These are phyloP conservation scores for Thelonectria rubi DNA, from an alignment of 2,329 filamentous ascomycete species.

Conservation along the genomic window DNA sequence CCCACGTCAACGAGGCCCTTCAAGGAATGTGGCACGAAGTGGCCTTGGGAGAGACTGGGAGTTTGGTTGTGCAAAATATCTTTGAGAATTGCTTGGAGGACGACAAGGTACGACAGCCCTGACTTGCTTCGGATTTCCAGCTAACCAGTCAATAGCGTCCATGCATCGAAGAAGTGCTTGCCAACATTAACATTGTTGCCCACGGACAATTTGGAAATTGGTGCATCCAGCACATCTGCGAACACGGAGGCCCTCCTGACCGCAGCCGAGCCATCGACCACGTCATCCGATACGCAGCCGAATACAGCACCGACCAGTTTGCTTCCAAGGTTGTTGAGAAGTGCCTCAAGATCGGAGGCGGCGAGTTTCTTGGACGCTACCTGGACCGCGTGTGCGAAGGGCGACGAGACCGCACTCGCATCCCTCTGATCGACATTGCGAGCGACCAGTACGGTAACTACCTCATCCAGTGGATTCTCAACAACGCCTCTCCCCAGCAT, in stretches of 20 bases:
- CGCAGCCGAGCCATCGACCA: slow-evolving; percentile 94
- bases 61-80: slow-evolving; percentile 98
- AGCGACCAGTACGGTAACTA: slow-evolving; percentile 99
- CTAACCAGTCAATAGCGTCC: slow-evolving; percentile 71
- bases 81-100: slow-evolving; percentile 99
- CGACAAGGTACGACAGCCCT: slow-evolving; percentile 78
- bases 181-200: slow-evolving; percentile 94
- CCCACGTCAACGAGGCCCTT: slow-evolving; percentile 94
- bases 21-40: slow-evolving; percentile 99
- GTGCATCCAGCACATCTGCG: slow-evolving; percentile 99
- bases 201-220: slow-evolving; percentile 99
- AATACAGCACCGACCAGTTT: slow-evolving; percentile 99
- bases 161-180: slow-evolving; percentile 95
- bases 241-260: slow-evolving; percentile 91
- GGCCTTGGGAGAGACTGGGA: slow-evolving; percentile 94
- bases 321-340: slow-evolving; percentile 99
- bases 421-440: slow-evolving; percentile 96
- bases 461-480: slow-evolving; percentile 95
- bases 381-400: slow-evolving; percentile 94
- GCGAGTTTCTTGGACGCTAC: slow-evolving; percentile 91
- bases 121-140: slow-evolving; percentile 27
- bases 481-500: slow-evolving; percentile 85
- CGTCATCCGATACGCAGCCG: slow-evolving; percentile 89
- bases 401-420: slow-evolving; percentile 88
- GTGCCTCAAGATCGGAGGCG: slow-evolving; percentile 94